phyloP scores from a whole-genome alignment of 2,329 filamentous ascomycete genomes.

The Botrytis elliptica region DNA sequence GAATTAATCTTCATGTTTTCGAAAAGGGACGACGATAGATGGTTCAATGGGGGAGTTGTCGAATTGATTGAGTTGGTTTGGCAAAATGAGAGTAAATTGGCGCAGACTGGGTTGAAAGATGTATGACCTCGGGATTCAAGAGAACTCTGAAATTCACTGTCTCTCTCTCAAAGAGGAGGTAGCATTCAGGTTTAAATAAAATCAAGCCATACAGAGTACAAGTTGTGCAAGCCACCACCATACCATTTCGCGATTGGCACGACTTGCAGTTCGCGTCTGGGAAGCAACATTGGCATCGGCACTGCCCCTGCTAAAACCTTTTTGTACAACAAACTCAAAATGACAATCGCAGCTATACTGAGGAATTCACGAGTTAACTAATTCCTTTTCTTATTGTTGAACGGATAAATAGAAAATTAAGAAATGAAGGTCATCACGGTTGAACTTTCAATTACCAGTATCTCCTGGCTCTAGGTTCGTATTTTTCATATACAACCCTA shows the following conservation, averaged over 20 bases:
- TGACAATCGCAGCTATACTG: too few species aligned
- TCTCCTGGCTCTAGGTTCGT: background rate
- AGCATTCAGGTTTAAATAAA: constrained; percentile 8
- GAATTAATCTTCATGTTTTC: constrained; percentile 25
- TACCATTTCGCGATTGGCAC: background rate
- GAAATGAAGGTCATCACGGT: background rate
- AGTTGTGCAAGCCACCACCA: background rate
- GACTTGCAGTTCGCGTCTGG: background rate
- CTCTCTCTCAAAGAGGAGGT: background rate
- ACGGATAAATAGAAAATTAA: background rate
- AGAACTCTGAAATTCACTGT: background rate
- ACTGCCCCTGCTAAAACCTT: background rate
- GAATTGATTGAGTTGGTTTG: background rate
- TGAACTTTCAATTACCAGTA: background rate
- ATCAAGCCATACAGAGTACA: background rate
- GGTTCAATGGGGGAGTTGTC: background rate
- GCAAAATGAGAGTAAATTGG: background rate
- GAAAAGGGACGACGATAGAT: background rate
- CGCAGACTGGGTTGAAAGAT: background rate
- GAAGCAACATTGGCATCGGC: background rate
- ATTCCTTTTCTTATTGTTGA: background rate
- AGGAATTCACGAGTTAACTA: background rate
- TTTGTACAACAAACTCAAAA: background rate
- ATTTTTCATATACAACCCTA: background rate
- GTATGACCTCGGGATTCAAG: background rate